Percentiles rank a stretch among this genome's conserved stretches.
These are phyloP conservation scores for Yueomyces sinensis DNA, from an alignment of 805 yeast genomes.

Conservation along the genomic window DNA sequence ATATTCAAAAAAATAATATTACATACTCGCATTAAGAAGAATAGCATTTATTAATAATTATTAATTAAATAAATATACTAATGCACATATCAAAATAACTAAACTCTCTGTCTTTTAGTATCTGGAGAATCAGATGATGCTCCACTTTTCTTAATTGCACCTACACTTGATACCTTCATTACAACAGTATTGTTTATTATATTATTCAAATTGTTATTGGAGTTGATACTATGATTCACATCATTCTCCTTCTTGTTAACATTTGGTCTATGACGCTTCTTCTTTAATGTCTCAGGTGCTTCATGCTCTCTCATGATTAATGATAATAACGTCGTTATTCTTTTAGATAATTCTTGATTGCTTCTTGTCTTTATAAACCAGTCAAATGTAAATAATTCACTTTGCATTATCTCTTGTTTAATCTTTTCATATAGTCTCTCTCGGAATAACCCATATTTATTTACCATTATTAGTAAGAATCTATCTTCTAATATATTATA, in stretches of 20 bases:
- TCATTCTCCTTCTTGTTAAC: too few species aligned
- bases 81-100: slow-evolving; percentile 2
- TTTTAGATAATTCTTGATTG: slow-evolving; percentile 55
- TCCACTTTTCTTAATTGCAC: too few species aligned
- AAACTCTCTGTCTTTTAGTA: neutral
- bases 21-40: too few species aligned
- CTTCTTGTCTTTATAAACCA: slow-evolving; percentile 65
- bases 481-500: slow-evolving; percentile 62
- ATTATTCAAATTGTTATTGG: too few species aligned
- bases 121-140: neutral
- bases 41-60: neutral
- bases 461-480: slow-evolving; percentile 44
- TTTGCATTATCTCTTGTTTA: slow-evolving; percentile 46
- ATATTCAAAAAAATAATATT: too few species aligned
- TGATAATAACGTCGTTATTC: slow-evolving; percentile 52
- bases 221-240: neutral
- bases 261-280: slow-evolving; percentile 27
- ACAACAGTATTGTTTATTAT: neutral
- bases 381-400: slow-evolving; percentile 54
- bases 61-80: too few species aligned
- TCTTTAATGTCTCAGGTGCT: slow-evolving; percentile 42
- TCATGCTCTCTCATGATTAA: slow-evolving; percentile 62
- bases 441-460: slow-evolving; percentile 50
- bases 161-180: neutral
- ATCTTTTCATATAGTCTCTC: slow-evolving; percentile 50